These are phyloP conservation scores for Metarhizium rileyi DNA, from an alignment of 2,329 filamentous ascomycete species.

Conservation along the genomic window DNA sequence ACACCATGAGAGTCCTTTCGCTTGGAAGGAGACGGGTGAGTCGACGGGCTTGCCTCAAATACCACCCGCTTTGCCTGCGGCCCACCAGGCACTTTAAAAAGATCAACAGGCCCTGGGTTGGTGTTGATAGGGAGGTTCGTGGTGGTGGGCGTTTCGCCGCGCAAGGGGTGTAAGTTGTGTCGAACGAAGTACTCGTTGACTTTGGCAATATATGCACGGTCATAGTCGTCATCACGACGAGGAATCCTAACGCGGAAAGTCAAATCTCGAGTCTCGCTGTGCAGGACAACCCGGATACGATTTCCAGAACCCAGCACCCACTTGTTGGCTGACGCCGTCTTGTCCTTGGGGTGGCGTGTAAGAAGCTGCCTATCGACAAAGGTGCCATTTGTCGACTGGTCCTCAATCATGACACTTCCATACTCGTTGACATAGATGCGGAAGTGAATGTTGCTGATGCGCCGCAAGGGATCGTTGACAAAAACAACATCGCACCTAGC, in stretches of 20 bases:
- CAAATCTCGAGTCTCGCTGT: conserved; percentile 47
- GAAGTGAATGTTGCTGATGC: conserved; percentile 93
- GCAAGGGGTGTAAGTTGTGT: conserved; percentile 29
- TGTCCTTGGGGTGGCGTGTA: conserved; percentile 27
- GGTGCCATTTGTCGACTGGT: conserved; percentile 93
- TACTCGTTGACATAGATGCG: conserved; percentile 84
- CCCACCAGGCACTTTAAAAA: conserved; percentile 20
- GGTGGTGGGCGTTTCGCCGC: conserved; percentile 30
- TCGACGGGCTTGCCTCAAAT: conserved; percentile 1
- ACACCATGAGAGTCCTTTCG: conserved; percentile 15
- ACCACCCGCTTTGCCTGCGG: conserved; percentile 6
- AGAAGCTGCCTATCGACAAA: conserved; percentile 68
- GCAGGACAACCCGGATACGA: conserved; percentile 59
- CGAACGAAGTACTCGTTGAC: conserved; percentile 54
- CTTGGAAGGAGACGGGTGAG: conserved; percentile 11
- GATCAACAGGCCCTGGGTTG: conserved; percentile 31
- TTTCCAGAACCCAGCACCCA: conserved; percentile 64
- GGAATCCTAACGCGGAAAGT: conserved; percentile 83
- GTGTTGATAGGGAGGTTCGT: neutral
- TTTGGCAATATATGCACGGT: conserved; percentile 58
- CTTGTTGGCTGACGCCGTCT: conserved; percentile 20
- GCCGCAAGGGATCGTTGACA: conserved; percentile 53
- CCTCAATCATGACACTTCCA: conserved; percentile 82
- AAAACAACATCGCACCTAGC: conserved; percentile 64
- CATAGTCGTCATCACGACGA: conserved; percentile 55